Evolutionary conservation across 2,329 filamentous ascomycete genomes (phyloP).

Genomic region (Ophiostoma piceae): DNA sequence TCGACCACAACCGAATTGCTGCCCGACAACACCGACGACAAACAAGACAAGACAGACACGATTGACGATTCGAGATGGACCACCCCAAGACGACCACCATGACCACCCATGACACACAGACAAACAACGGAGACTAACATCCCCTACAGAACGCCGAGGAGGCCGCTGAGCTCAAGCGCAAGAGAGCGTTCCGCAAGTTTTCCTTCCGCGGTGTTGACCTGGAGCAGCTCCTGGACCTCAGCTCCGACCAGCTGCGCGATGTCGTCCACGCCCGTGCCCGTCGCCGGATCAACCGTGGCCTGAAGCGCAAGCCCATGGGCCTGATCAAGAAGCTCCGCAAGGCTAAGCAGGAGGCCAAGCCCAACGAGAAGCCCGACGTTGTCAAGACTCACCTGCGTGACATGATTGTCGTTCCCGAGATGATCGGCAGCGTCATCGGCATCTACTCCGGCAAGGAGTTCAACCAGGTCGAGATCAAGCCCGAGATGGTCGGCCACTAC

Average conservation of each 20-base stretch:
- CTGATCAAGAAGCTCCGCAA: constrained; percentile 99
- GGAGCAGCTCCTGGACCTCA: constrained; percentile 99
- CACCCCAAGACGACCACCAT: background rate
- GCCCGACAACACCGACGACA: background rate
- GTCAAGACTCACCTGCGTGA: constrained; percentile 99
- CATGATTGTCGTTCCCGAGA: constrained; percentile 99
- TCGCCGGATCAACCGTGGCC: constrained; percentile 97
- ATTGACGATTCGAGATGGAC: constrained; percentile 4
- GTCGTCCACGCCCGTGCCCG: constrained; percentile 98
- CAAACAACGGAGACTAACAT: constrained; percentile 12
- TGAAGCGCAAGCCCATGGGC: constrained; percentile 99
- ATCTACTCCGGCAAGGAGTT: constrained; percentile 99
- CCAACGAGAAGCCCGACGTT: constrained; percentile 99
- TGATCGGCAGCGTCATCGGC: constrained; percentile 97
- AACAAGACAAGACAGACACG: background rate
- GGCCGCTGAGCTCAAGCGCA: constrained; percentile 99
- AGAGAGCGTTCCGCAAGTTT: constrained; percentile 99
- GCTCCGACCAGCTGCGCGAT: constrained; percentile 97
- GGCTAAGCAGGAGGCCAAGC: constrained; percentile 97
- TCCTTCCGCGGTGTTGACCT: constrained; percentile 99
- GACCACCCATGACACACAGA: background rate
- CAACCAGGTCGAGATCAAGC: constrained; percentile 99
- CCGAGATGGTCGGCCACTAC: constrained; percentile 99
- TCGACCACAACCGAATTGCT: background rate
- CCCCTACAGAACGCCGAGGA: constrained; percentile 40